Evolutionary conservation across 2,329 filamentous ascomycete genomes (phyloP), one percentile per base, ranked within the genome.

Genomic region (Aspergillus fijiensis): DNA sequence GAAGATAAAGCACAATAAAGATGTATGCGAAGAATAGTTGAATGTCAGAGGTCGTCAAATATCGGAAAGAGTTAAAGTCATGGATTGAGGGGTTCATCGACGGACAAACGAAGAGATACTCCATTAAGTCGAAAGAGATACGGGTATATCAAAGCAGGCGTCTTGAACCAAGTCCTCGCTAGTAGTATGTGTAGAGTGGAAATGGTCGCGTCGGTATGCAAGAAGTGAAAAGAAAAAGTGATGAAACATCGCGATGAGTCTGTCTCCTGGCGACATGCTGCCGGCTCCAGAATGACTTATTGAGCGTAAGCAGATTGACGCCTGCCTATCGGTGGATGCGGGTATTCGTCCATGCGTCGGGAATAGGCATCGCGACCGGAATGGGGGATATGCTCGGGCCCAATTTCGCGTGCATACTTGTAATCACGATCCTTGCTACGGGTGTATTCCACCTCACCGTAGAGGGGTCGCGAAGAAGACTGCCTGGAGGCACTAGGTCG

Each of bases 341-440:
- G 59, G n/a, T 65, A 63, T 9, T 65, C 58, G 7, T 67, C 66
- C 57, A 66, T 65, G 33, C 67, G 49, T 21, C 27, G 62, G 29
- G 67, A 56, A 23, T 63, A 65, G 31, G 63, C 35, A 49, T 65
- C 65, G 25, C 55, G 56, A 62, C 62, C 69, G 42, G 49, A 65
- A 58, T 25, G 62, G 19, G 53, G 16, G 45, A 66, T 59, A 45
- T 72, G 67, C 21, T 67, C 68, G 4, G 69, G 65, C 16, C 65
- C 60, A 35, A 73, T 66, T 27, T 71, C 66, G 9, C 69, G 68
- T n/a, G 66, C 59, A 56, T 69, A 72, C 51, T 66, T 72, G 39
- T 70, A n/a, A 14, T 75, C 72, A 25, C 68, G 67, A 11, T 67
- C 63, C n/a, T 67, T 68, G 16, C 60, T 49, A 16, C 62, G 14